A percentile compares a stretch with the other conserved stretches of the same genome.
Conservation (phyloP, 495 filamentous ascomycete species). For the Platismatia glauca region DNA sequence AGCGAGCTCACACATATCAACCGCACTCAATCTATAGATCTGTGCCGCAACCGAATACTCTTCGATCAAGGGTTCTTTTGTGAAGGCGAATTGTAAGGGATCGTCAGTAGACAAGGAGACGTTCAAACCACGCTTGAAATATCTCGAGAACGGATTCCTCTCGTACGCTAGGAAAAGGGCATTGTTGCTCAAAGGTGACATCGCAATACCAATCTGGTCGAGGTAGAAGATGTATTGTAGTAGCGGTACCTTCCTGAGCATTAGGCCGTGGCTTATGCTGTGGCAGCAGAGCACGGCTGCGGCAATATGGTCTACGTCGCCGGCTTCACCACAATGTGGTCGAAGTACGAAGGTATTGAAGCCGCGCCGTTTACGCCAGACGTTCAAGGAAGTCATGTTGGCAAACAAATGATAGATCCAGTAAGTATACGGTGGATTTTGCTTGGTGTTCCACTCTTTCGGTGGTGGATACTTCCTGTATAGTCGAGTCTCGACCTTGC, state of each 20-base stretch:
- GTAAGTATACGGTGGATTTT: slow-evolving; percentile 97
- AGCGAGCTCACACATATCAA: slow-evolving; percentile 97
- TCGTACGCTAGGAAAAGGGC: slow-evolving; percentile 95
- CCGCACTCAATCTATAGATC: slow-evolving; percentile 93
- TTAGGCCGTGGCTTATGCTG: slow-evolving; percentile 91
- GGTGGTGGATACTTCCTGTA: slow-evolving; percentile 92
- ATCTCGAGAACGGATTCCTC: slow-evolving; percentile 88
- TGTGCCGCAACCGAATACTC: slow-evolving; percentile 97
- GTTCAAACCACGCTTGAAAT: slow-evolving; percentile 89
- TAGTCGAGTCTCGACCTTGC: slow-evolving; percentile 83
- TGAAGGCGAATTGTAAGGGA: slow-evolving; percentile 95
- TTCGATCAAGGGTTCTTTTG: slow-evolving; percentile 95
- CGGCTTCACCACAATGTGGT: slow-evolving; percentile 94
- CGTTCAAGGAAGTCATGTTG: slow-evolving; percentile 87
- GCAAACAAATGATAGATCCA: slow-evolving; percentile 97
- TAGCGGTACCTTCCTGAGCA: slow-evolving; percentile 87
- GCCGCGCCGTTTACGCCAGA: slow-evolving; percentile 78
- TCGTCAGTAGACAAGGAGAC: slow-evolving; percentile 96
- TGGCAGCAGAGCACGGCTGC: slow-evolving; percentile 90
- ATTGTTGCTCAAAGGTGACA: slow-evolving; percentile 98
- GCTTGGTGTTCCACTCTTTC: slow-evolving; percentile 74
- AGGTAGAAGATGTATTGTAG: slow-evolving; percentile 97
- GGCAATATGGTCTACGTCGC: slow-evolving; percentile 91
- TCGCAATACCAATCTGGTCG: slow-evolving; percentile 95
- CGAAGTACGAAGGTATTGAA: slow-evolving; percentile 94